These are phyloP conservation scores for Ophiocordyceps australis DNA, from an alignment of 2,329 filamentous ascomycete genomes.

Conservation along the genomic window DNA sequence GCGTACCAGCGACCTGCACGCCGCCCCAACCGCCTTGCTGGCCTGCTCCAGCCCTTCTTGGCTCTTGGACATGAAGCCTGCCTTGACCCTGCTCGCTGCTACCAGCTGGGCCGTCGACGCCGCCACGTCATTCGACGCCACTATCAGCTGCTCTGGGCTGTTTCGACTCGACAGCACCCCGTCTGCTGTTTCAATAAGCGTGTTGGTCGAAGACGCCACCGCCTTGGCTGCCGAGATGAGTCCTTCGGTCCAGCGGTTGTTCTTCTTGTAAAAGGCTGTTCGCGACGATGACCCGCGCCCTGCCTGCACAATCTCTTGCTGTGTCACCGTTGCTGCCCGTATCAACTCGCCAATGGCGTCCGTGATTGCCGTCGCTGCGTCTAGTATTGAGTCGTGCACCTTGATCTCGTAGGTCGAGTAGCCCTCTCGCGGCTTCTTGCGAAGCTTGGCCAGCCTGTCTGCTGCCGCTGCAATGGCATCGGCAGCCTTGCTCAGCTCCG, in stretches of 20 bases:
- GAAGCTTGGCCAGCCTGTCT: constrained; percentile 74
- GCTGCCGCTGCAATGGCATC: constrained; percentile 89
- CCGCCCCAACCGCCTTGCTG: constrained; percentile 79
- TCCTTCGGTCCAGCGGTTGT: constrained; percentile 97
- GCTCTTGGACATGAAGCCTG: constrained; percentile 92
- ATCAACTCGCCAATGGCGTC: constrained; percentile 88
- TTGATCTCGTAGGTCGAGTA: constrained; percentile 94
- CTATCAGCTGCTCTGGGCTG: constrained; percentile 91
- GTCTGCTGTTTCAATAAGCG: constrained; percentile 92
- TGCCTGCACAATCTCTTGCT: constrained; percentile 91
- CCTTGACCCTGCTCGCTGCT: constrained; percentile 88
- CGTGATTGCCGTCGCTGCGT: constrained; percentile 83
- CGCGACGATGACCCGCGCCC: constrained; percentile 73
- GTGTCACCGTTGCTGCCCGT: constrained; percentile 80
- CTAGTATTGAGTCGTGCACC: constrained; percentile 88
- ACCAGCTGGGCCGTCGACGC: constrained; percentile 94
- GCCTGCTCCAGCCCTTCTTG: constrained; percentile 84
- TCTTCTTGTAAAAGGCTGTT: constrained; percentile 98
- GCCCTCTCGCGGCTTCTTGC: constrained; percentile 88
- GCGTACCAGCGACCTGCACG: constrained; percentile 72
- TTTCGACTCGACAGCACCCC: constrained; percentile 85
- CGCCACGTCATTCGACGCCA: constrained; percentile 92
- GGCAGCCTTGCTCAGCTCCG: constrained; percentile 80
- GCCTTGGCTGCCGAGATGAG: constrained; percentile 95
- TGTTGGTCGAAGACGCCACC: constrained; percentile 84